Base-by-base conservation (phyloP, 2,329 filamentous ascomycete species). In the Zymoseptoria pseudotritici region DNA sequence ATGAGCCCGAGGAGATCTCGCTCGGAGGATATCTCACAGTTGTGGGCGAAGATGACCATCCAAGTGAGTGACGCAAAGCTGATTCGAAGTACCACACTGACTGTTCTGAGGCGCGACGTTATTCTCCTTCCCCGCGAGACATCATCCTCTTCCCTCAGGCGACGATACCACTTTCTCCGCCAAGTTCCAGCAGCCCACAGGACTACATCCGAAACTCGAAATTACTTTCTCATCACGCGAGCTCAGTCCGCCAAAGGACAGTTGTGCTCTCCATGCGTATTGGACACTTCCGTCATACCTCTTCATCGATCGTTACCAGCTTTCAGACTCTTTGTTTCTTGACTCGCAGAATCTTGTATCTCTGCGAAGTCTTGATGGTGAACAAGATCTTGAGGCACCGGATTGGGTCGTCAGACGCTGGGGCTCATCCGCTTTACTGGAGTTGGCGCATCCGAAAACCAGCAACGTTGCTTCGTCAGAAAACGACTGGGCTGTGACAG, bases 341-440 rank as follows among this genome's bases (percentile, higher is more conserved):
- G 75, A 84, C 3, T 92, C 90, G 0, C 91, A 96, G 69, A 90
- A 95, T 70, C 81, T 97, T 20, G 79, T 81, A 2, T 78, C 83
- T 1, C 77, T 95, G 50, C 85, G 82, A 52, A 84, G 87, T 64
- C 82, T 90, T 13, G 86, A 85, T 24, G 83, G 89, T 11, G 89
- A 90, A 20, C 89, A 92, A 6, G 92, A 97, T 66, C 86, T 97
- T 57, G 93, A 97, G 77, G 91, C 91, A 0, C 93, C 93, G 1
- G 87, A 88, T 67, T 97, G 95, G 78, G 84, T 86, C 1, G 82
- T 91, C 29, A 71, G 81, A 6, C 74, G 80, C 31, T 97, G 93
- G 93, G 93, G 93, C 4, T 92, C 88, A 0, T 85, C 82, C 17
- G 80, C 91, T 17, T 80, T 97, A 4, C 75, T 97, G 20, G 86